A percentile compares a stretch with the other conserved stretches of the same genome.
phyloP scores from a whole-genome alignment of 345 rosid genomes.

The Hibiscus syriacus region DNA sequence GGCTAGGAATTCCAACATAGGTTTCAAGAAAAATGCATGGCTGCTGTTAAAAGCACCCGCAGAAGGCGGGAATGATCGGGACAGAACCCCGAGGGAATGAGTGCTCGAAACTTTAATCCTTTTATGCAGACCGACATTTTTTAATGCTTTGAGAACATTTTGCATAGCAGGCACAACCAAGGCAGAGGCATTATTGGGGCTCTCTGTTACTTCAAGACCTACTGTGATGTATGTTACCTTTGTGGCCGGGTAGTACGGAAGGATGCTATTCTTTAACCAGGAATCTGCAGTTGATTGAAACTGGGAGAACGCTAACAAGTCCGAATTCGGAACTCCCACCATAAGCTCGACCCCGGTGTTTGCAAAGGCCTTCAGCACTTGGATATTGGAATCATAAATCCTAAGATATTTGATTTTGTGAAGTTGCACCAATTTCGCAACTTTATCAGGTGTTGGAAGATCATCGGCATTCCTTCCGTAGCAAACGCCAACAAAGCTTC shows the following conservation, averaged over 20 bases:
- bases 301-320: slow-evolving; percentile 68
- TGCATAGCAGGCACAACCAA: slow-evolving; percentile 87
- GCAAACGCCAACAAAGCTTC: slow-evolving; percentile 80
- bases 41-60: slow-evolving; percentile 91
- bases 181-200: slow-evolving; percentile 48
- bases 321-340: slow-evolving; percentile 80
- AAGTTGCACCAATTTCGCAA: slow-evolving; percentile 44
- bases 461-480: slow-evolving; percentile 96
- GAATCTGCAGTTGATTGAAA: slow-evolving; percentile 78
- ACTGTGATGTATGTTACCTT: slow-evolving; percentile 81
- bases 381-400: slow-evolving; percentile 77
- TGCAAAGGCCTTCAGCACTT: slow-evolving; percentile 86
- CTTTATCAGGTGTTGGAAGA: slow-evolving; percentile 81
- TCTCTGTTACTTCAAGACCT: slow-evolving; percentile 85
- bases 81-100: slow-evolving; percentile 79
- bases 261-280: slow-evolving; percentile 87
- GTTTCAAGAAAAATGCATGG: slow-evolving; percentile 72
- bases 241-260: slow-evolving; percentile 80
- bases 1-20: slow-evolving; percentile 82
- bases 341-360: slow-evolving; percentile 82
- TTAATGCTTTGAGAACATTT: slow-evolving; percentile 60
- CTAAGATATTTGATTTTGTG: slow-evolving; percentile 66
- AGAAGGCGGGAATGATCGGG: slow-evolving; percentile 93
- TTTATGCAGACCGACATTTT: slow-evolving; percentile 67
- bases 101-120: slow-evolving; percentile 84